phyloP scores from a whole-genome alignment of 139 green algal genomes.

The Pycnococcus provasolii region DNA sequence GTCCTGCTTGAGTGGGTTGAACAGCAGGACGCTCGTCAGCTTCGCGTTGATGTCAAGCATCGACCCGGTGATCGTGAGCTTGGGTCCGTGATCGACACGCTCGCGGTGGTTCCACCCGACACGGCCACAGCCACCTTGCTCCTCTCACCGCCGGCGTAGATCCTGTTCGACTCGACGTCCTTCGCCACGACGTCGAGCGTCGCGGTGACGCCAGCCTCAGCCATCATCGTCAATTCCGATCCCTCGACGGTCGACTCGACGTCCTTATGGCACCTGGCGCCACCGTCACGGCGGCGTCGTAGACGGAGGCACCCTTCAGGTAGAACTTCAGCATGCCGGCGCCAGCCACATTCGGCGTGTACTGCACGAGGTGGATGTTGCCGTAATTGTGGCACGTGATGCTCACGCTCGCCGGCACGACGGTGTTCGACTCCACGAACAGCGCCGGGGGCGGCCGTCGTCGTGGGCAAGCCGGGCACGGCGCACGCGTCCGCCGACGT shows the following conservation, averaged over 20 bases:
- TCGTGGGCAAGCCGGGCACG: neutral
- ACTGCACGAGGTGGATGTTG: slow-evolving; percentile 10
- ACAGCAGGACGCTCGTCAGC: too few relatives aligned
- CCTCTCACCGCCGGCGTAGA: too few relatives aligned
- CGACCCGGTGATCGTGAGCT: too few relatives aligned
- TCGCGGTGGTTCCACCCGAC: too few relatives aligned
- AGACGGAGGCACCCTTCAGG: neutral
- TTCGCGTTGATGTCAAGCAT: too few relatives aligned
- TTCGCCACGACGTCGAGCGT: slow-evolving; percentile 7
- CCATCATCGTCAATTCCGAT: neutral
- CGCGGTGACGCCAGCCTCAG: slow-evolving; percentile 17
- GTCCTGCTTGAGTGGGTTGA: too few relatives aligned
- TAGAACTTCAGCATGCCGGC: slow-evolving; percentile 4
- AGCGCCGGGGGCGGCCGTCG: neutral
- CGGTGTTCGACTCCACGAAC: neutral
- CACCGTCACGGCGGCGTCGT: neutral
- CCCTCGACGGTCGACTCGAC: neutral
- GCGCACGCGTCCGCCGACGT: neutral
- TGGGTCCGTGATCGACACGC: too few relatives aligned
- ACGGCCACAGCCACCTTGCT: too few relatives aligned
- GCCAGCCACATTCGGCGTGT: neutral
- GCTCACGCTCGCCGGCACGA: neutral
- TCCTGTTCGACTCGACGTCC: slow-evolving; percentile 7
- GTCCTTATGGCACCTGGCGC: slow-evolving; percentile 2
- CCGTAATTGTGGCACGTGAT: slow-evolving; percentile 3